phyloP scores from a whole-genome alignment of 2,329 filamentous ascomycete genomes.

The Arthrobotrys megalospora region DNA sequence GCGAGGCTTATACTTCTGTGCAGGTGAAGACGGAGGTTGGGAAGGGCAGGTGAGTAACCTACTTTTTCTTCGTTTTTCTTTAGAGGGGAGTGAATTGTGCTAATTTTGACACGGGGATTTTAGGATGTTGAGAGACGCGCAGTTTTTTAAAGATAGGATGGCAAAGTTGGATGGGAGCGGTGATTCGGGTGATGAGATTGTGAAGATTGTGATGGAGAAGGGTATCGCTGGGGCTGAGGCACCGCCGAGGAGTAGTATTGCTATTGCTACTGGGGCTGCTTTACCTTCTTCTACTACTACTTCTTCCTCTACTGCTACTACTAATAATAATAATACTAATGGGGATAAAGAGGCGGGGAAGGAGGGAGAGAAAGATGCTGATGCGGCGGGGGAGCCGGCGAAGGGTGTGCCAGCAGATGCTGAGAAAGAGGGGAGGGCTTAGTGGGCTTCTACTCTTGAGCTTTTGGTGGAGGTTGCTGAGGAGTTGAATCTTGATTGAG shows the following conservation, averaged over 20 bases:
- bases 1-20: slow-evolving; percentile 78
- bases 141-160: slow-evolving; percentile 79
- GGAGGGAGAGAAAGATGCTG: slow-evolving; percentile 7
- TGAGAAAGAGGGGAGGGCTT: slow-evolving; percentile 32
- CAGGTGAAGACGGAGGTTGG: slow-evolving; percentile 77
- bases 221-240: slow-evolving; percentile 63
- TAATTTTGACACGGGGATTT: slow-evolving; percentile 42
- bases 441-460: slow-evolving; percentile 11
- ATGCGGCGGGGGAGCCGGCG: slow-evolving; percentile 44
- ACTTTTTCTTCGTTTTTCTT: slow-evolving; percentile 35
- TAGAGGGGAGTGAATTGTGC: background rate
- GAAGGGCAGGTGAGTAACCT: slow-evolving; percentile 77
- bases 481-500: background rate
- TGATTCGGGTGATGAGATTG: slow-evolving; percentile 79
- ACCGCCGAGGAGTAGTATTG: slow-evolving; percentile 4
- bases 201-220: slow-evolving; percentile 77
- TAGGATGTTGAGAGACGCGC: slow-evolving; percentile 83
- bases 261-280: slow-evolving; percentile 19
- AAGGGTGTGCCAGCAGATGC: background rate
- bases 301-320: background rate
- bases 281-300: background rate
- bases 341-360: slow-evolving; percentile 9
- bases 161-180: slow-evolving; percentile 84
- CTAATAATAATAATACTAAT: background rate
- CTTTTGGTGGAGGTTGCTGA: slow-evolving; percentile 18